Evolutionary conservation across 108 stramenopile species (phyloP).

Genomic region (Cyclotella choctawhatcheeana): DNA sequence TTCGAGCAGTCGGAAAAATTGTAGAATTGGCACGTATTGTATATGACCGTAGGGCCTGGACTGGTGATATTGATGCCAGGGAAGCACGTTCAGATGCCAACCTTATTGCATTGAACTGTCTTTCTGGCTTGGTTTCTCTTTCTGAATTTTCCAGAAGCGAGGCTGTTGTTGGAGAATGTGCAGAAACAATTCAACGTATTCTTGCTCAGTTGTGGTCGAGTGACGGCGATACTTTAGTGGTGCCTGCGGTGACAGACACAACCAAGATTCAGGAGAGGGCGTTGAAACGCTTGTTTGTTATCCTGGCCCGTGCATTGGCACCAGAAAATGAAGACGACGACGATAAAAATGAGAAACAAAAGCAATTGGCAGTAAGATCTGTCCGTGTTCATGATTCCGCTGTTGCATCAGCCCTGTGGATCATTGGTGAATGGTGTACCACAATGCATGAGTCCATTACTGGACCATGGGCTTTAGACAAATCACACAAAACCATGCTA

Average conservation of each 20-base stretch:
- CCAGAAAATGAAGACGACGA: conserved; percentile 46
- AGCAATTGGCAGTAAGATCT: conserved; percentile 33
- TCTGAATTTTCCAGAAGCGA: conserved; percentile 70
- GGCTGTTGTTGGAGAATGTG: conserved; percentile 91
- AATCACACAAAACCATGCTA: conserved; percentile 41
- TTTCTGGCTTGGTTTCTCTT: conserved; percentile 87
- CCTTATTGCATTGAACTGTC: conserved; percentile 76
- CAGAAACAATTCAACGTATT: conserved; percentile 87
- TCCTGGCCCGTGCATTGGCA: conserved; percentile 66
- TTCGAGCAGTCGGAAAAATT: conserved; percentile 90
- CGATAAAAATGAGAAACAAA: conserved; percentile 40
- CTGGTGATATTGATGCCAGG: conserved; percentile 43
- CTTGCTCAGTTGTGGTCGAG: conserved; percentile 75
- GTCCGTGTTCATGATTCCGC: conserved; percentile 61
- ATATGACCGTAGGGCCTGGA: conserved; percentile 70
- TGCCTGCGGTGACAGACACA: conserved; percentile 63
- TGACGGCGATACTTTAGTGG: conserved; percentile 15
- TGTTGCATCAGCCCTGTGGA: conserved; percentile 73
- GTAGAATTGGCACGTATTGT: conserved; percentile 83
- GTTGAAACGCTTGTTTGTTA: conserved; percentile 70
- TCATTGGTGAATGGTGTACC: conserved; percentile 81
- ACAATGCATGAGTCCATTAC: conserved; percentile 23
- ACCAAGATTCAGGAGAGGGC: conserved; percentile 63
- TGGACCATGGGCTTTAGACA: conserved; percentile 32
- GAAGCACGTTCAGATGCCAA: conserved; percentile 68